Evolutionary conservation across 371 early-diverging fungal genomes (phyloP), one percentile per base, ranked within the genome.

Genomic region (Gilbertella persicaria): DNA sequence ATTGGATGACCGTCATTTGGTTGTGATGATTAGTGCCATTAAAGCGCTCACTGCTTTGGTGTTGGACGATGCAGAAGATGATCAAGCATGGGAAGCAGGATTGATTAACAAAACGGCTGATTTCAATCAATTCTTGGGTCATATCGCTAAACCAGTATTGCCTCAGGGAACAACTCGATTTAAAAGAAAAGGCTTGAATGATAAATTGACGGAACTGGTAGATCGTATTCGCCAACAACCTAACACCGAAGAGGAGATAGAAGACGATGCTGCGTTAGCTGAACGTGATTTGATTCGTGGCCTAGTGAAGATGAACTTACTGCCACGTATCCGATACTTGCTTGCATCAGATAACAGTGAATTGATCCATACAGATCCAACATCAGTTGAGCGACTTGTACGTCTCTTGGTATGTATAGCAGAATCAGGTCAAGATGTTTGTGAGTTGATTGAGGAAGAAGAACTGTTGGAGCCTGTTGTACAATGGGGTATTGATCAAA

Each of bases 1-100:
- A 0, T 37, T 88, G 53, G 90, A 88, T 50, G 90, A 87, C 49
- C 71, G 78, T 29, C 79, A 86, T 33, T 66, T 82, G 28, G 74
- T 82, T 3, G 88, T 82, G 1, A 40, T 83, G 8, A 71, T 75
- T 0, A 75, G 68, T n/a, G 82, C 85, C 2, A 56, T 88, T 1
- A 60, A 69, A 12, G 80, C 81, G 0, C 40, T 88, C 13, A 69
- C 69, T 38, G 64, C 80, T 2, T 64, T 78, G 30, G 49, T 78
- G 1, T 46, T 68, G 25, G 67, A 69, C n/a, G 25, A 51, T 2
- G 57, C n/a, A n/a, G n/a, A 50, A 1, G 53, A 65, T 16, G 26
- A 45, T 24, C 50, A 53, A 36, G 23, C 9, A 3, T 53, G 57
- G 53, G 62, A 62, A 5, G 38, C 38, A 5, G 16, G 40, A 0